These are phyloP conservation scores for Debaryomyces nepalensis DNA, from an alignment of 1,139 yeast genomes.

Conservation along the genomic window DNA sequence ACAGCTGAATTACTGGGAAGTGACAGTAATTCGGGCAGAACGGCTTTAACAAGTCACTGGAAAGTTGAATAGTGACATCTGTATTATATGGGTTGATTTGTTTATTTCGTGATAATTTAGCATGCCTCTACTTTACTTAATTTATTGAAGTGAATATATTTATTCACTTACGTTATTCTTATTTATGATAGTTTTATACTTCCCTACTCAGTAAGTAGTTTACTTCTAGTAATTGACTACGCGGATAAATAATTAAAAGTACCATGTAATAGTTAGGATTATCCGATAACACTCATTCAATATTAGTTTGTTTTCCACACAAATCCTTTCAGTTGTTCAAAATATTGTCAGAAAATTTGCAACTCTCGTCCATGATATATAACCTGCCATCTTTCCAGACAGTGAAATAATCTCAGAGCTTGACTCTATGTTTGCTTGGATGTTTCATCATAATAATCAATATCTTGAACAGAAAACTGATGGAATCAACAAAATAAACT, in stretches of 20 bases:
- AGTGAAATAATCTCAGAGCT: conserved; percentile 73
- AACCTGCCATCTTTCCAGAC: conserved; percentile 55
- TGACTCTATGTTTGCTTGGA: conserved; percentile 88
- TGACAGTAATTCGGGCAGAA: conserved; percentile 36
- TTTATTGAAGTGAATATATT: too few species aligned
- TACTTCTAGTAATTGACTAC: conserved; percentile 7
- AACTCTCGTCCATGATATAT: conserved; percentile 49
- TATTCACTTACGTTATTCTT: neutral
- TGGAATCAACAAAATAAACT: conserved; percentile 19
- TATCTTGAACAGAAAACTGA: neutral
- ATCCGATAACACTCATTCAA: conserved; percentile 1
- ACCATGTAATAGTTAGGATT: conserved; percentile 10
- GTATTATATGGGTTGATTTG: conserved; percentile 6
- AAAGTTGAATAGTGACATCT: conserved; percentile 36
- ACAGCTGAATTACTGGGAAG: conserved; percentile 69
- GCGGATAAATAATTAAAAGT: neutral
- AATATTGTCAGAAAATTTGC: conserved; percentile 36
- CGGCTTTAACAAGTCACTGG: conserved; percentile 49
- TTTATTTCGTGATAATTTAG: neutral
- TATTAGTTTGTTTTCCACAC: neutral
- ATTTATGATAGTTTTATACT: conserved; percentile 1
- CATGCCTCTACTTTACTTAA: neutral
- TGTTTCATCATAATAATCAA: conserved; percentile 66
- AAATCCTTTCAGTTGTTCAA: neutral
- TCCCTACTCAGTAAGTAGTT: neutral